Conservation (phyloP, 805 yeast genomes). For the Pichia sporocuriosa region DNA sequence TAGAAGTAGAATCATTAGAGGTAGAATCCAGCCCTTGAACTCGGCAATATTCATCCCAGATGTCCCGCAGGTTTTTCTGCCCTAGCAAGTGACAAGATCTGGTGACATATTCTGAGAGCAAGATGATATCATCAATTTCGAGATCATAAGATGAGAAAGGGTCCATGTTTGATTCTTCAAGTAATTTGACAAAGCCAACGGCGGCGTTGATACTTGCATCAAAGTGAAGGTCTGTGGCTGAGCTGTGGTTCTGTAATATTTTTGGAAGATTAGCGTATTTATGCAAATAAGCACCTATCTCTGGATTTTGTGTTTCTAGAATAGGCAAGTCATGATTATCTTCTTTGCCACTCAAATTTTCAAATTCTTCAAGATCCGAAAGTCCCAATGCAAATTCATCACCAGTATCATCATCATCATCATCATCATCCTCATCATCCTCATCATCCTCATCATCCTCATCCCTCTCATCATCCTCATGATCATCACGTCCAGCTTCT, state of each 20-base stretch:
- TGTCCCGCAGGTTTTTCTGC: constrained; percentile 12
- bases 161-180: constrained; percentile 8
- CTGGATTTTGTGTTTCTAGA: not conserved
- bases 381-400: constrained; percentile 13
- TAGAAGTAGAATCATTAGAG: too few species aligned
- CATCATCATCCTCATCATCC: not conserved
- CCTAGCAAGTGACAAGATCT: constrained; percentile 11
- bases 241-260: too few species aligned
- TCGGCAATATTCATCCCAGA: constrained; percentile 13
- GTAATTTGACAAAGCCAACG: constrained; percentile 8
- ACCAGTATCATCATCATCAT: not conserved
- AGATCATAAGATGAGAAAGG: constrained; percentile 17
- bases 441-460: not conserved
- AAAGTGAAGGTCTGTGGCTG: not conserved
- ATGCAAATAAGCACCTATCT: not conserved
- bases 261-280: not conserved
- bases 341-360: not conserved
- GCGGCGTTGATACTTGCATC: not conserved
- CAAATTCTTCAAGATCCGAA: constrained; percentile 14
- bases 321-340: not conserved
- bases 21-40: not conserved
- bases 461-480: not conserved
- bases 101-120: constrained; percentile 20
- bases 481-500: not conserved
- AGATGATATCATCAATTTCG: constrained; percentile 16